A percentile compares a stretch with the other conserved stretches of the same genome.
Evolutionary conservation across 78 protist species (phyloP).

Genomic region (Dictyostelium intermedium): DNA sequence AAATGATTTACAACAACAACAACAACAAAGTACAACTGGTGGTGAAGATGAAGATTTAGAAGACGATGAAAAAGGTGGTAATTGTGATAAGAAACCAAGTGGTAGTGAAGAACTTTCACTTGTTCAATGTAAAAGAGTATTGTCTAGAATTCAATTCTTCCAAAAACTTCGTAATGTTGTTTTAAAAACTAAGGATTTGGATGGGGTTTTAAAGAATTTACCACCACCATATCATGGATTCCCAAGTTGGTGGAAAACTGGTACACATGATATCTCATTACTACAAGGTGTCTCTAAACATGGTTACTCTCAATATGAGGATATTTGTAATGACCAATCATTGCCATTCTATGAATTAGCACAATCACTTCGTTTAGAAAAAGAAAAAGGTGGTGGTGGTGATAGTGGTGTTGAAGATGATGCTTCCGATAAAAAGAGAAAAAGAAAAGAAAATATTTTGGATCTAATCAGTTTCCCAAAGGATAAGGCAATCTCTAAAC

Average conservation of each 20-base stretch:
- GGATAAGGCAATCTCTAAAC: slow-evolving; percentile 12
- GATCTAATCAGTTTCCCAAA: slow-evolving; percentile 43
- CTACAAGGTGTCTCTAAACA: slow-evolving; percentile 61
- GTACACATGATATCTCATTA: slow-evolving; percentile 52
- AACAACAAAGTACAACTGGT: background rate
- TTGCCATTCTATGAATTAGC: slow-evolving; percentile 40
- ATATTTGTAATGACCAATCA: slow-evolving; percentile 30
- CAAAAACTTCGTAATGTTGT: slow-evolving; percentile 10
- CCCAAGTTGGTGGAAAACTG: slow-evolving; percentile 74
- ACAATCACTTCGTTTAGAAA: background rate
- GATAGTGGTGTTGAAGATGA: background rate
- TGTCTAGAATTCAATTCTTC: slow-evolving; percentile 68
- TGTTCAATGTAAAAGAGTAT: slow-evolving; percentile 66
- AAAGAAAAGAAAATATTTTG: slow-evolving; percentile 17
- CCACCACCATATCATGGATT: slow-evolving; percentile 25
- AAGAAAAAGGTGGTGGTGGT: background rate
- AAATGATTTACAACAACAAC: background rate
- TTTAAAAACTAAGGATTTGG: background rate
- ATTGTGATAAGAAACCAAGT: background rate
- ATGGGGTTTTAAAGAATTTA: background rate
- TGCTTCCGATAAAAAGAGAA: slow-evolving; percentile 47
- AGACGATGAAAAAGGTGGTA: slow-evolving; percentile 19
- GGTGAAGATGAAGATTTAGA: background rate
- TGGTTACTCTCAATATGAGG: slow-evolving; percentile 75
- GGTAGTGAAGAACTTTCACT: slow-evolving; percentile 39